phyloP scores from a whole-genome alignment of 1,139 yeast species.

The Candida buenavistaensis region DNA sequence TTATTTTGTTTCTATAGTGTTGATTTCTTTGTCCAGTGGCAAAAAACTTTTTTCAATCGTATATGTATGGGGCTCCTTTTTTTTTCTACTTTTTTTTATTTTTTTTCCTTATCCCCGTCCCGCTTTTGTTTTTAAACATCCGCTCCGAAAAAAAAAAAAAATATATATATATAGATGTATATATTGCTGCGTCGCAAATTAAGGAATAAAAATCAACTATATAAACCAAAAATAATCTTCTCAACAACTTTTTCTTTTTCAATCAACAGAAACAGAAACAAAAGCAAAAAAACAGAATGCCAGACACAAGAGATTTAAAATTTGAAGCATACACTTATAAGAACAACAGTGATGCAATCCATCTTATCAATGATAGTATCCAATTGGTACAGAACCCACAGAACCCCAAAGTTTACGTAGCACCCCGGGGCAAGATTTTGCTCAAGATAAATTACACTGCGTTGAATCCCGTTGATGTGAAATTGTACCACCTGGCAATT shows the following conservation, averaged over 20 bases:
- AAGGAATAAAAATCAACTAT: no score
- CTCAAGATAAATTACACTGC: conserved; percentile 61
- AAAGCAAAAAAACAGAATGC: no score
- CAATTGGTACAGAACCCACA: conserved; percentile 17
- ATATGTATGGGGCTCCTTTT: background rate
- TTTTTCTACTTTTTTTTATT: background rate
- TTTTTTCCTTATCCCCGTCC: background rate
- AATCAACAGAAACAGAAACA: no score
- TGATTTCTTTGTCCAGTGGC: no score
- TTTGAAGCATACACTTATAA: conserved; percentile 21
- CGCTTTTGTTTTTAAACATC: background rate
- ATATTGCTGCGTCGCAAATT: no score
- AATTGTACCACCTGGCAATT: conserved; percentile 41
- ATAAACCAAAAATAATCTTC: no score
- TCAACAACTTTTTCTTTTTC: no score
- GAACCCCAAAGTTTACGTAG: conserved; percentile 34
- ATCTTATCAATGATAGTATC: conserved; percentile 15
- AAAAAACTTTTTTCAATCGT: no score
- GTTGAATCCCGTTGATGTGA: conserved; percentile 67
- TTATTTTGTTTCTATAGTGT: no score
- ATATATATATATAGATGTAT: no score
- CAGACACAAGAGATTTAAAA: no score
- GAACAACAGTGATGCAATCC: conserved; percentile 14
- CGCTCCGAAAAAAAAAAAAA: no score
- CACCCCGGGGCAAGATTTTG: conserved; percentile 47